Percentiles rank a stretch among this genome's conserved stretches.
Evolutionary conservation across 768 basidiomycete species (phyloP).

Genomic region (Suillus luteus): DNA sequence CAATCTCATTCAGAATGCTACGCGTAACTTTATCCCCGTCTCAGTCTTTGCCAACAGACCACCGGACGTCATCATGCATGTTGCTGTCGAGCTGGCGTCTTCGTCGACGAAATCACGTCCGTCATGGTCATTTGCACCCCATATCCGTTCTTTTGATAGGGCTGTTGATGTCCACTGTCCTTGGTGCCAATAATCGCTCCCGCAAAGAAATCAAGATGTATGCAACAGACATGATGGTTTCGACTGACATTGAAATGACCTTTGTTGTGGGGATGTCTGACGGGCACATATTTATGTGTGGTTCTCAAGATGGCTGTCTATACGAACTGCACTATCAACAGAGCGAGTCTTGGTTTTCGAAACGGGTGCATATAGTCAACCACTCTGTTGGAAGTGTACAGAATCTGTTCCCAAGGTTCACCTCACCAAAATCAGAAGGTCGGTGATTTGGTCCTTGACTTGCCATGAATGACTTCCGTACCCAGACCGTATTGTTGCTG

Average conservation of each 20-base stretch:
- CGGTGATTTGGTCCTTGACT: conserved; percentile 23
- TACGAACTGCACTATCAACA: conserved; percentile 94
- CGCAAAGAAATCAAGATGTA: conserved; percentile 85
- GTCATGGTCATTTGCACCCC: conserved; percentile 91
- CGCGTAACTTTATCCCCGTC: background rate
- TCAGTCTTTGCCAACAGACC: background rate
- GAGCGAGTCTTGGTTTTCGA: conserved; percentile 90
- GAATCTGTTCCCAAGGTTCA: conserved; percentile 78
- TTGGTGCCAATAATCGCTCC: conserved; percentile 39
- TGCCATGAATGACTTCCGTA: conserved; percentile 12
- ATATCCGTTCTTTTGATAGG: conserved; percentile 84
- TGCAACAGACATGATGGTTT: conserved; percentile 80
- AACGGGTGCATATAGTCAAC: conserved; percentile 81
- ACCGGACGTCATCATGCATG: conserved; percentile 84
- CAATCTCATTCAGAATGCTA: conserved; percentile 8
- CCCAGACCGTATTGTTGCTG: conserved; percentile 68
- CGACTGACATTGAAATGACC: conserved; percentile 83
- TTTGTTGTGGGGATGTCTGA: conserved; percentile 76
- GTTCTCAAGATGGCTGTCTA: conserved; percentile 80
- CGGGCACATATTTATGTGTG: conserved; percentile 91
- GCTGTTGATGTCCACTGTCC: conserved; percentile 53
- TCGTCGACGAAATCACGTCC: conserved; percentile 89
- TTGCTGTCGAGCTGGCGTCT: conserved; percentile 81
- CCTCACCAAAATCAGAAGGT: conserved; percentile 68
- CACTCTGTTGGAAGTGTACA: conserved; percentile 80